Base-by-base conservation (phyloP, 257 asterid genomes). In the Scutellaria baicalensis region DNA sequence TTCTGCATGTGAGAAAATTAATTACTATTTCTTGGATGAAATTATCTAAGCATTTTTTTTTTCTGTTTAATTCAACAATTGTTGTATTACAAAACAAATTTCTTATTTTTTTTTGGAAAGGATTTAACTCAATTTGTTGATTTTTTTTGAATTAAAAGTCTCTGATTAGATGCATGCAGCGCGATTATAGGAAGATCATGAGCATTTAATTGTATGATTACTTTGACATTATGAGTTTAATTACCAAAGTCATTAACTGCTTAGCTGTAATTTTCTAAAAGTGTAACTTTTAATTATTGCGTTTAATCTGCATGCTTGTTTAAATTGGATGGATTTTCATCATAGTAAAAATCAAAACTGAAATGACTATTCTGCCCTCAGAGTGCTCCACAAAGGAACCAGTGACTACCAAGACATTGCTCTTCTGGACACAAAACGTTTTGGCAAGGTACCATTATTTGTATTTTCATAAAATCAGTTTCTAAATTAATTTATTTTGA, bases 391-490 rank as follows among this genome's bases (percentile, higher is more conserved):
- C 82, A 86, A 68, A 74, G 98, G 98, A 72, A 89, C 91, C 8
- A 93, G 98, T 49, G 95, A 89, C 78, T 93, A 80, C 81, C 98
- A 93, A 71, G 96, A 93, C 63, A 91, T 93, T 50, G 98, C 97
- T 44, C 96, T 93, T 50, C 64, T 93, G 69, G 98, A 93, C 76
- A 93, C 98, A 6, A 93, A 93, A 68, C 92, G 75, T 47, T 93
- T 93, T 56, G 98, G 98, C 50, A 93, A 93, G 95, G 98, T 38
- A 10, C 1, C 51, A 8, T 39, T 69, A 18, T 5, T 48, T 23
- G 1, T 23, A 23, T 23, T 23, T 7, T 18, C 6, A 5, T 10
- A 17, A 7, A 8, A 9, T 52, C 9, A 18, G 18, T 52, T 52
- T 52, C 12, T 1, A 52, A 18, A 7, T 43, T 11, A 43, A 11